Evolutionary conservation across 169 alveolate genomes (phyloP).

Genomic region (Perkinsus olseni): DNA sequence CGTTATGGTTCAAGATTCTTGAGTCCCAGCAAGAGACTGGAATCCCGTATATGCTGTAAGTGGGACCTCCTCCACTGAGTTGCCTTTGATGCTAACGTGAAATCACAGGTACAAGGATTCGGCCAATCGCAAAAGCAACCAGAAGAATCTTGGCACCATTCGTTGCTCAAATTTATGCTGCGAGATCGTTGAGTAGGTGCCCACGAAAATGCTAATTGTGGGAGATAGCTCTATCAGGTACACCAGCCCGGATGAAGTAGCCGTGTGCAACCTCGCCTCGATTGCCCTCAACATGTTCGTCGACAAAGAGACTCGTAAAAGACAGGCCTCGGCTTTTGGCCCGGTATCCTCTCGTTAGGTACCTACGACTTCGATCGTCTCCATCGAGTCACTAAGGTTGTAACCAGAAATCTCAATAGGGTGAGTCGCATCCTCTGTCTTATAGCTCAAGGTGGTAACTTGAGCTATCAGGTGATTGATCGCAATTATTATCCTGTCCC

Average conservation of each 20-base stretch:
- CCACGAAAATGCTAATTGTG: background rate
- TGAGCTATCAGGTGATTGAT: conserved; percentile 69
- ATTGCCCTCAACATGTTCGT: conserved; percentile 76
- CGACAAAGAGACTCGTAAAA: conserved; percentile 33
- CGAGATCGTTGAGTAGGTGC: conserved; percentile 79
- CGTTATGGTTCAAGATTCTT: conserved; percentile 89
- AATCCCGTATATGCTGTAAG: conserved; percentile 95
- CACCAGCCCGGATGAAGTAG: conserved; percentile 93
- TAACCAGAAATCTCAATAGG: conserved; percentile 86
- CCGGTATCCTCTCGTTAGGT: background rate
- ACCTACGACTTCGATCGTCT: background rate
- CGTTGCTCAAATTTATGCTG: conserved; percentile 91
- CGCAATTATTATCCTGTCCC: conserved; percentile 87
- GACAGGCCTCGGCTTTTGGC: background rate
- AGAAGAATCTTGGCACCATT: conserved; percentile 94
- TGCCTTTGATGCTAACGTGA: too few relatives aligned
- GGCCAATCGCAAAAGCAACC: conserved; percentile 89
- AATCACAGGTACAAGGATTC: conserved; percentile 73
- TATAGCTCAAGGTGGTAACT: background rate
- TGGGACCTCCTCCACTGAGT: conserved; percentile 18
- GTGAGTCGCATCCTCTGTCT: background rate
- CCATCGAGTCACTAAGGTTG: conserved; percentile 65
- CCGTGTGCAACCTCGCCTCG: conserved; percentile 98
- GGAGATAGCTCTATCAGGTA: conserved; percentile 25
- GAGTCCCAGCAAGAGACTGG: conserved; percentile 98